A percentile compares a stretch with the other conserved stretches of the same genome.
Evolutionary conservation across 768 basidiomycete species (phyloP).

Genomic region (Agrocybe pediades): DNA sequence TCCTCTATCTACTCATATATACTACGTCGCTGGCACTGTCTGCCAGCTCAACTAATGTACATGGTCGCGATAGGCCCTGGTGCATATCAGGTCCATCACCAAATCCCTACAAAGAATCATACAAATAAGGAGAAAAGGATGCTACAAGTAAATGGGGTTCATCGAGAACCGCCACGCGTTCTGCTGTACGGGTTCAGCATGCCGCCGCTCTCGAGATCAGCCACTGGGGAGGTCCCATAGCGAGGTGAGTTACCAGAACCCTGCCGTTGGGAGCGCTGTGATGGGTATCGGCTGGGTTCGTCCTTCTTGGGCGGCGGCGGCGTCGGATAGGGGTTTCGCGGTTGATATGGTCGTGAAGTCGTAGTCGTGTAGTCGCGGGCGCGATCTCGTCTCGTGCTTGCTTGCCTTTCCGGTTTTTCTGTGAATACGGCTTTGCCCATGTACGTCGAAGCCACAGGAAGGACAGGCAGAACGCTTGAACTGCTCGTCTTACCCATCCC

Average conservation of each 20-base stretch:
- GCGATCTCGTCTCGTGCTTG: slow-evolving; percentile 25
- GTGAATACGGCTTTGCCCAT: slow-evolving; percentile 21
- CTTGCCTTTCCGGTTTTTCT: slow-evolving; percentile 28
- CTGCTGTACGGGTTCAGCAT: slow-evolving; percentile 43
- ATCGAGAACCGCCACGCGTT: slow-evolving; percentile 19
- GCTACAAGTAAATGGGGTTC: slow-evolving; percentile 15
- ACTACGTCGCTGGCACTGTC: neutral
- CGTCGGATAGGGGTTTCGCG: slow-evolving; percentile 20
- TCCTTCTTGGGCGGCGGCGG: slow-evolving; percentile 14
- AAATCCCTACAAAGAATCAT: slow-evolving; percentile 12
- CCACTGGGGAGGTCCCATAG: slow-evolving; percentile 28
- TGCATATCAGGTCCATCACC: slow-evolving; percentile 6
- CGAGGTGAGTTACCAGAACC: slow-evolving; percentile 34
- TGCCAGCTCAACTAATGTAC: slow-evolving; percentile 6
- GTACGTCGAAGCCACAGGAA: slow-evolving; percentile 32
- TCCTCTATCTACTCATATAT: neutral
- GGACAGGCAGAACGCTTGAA: slow-evolving; percentile 40
- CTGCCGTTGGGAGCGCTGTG: slow-evolving; percentile 23
- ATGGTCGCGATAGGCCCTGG: slow-evolving; percentile 1
- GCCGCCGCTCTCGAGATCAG: slow-evolving; percentile 40
- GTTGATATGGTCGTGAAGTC: slow-evolving; percentile 16
- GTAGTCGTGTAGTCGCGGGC: slow-evolving; percentile 15
- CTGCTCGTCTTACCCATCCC: slow-evolving; percentile 36
- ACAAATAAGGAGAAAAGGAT: slow-evolving; percentile 20
- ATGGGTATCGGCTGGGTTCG: slow-evolving; percentile 20